A percentile compares a stretch with the other conserved stretches of the same genome.
These are phyloP conservation scores for Zoysia pacifica DNA, from an alignment of 176 grass and related monocot species.

Conservation along the genomic window DNA sequence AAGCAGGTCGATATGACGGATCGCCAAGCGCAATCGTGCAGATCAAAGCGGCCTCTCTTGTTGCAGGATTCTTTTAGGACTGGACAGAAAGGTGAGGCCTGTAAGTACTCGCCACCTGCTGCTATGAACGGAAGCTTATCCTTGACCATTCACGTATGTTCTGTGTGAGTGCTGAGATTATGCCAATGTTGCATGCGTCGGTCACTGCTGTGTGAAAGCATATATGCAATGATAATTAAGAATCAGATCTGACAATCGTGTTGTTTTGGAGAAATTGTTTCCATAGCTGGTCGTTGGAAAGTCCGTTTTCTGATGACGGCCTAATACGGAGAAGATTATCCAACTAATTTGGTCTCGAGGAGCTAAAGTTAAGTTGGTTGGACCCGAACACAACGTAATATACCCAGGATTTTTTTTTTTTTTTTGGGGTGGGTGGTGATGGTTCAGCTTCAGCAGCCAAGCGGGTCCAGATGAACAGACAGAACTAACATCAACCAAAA, in stretches of 20 bases:
- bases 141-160: constrained; percentile 7
- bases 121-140: constrained; percentile 17
- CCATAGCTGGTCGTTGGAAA: constrained; percentile 4
- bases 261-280: neutral
- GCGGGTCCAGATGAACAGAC: neutral
- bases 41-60: constrained; percentile 23
- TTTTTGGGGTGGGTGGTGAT: constrained; percentile 4
- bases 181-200: constrained; percentile 1
- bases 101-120: constrained; percentile 10
- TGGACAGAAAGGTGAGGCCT: constrained; percentile 11
- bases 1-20: constrained; percentile 20
- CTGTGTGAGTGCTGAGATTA: neutral
- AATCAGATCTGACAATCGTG: neutral
- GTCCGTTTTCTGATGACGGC: neutral
- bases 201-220: constrained; percentile 3
- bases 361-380: neutral
- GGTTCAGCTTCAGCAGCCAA: constrained; percentile 6
- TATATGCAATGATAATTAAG: neutral
- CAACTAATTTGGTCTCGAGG: neutral
- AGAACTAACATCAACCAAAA: neutral
- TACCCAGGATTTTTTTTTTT: neutral
- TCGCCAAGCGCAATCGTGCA: constrained; percentile 36
- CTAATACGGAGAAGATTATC: neutral
- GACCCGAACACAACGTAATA: neutral
- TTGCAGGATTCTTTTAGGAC: constrained; percentile 3